Evolutionary conservation across 2,329 filamentous ascomycete species (phyloP), one percentile per base, ranked within the genome.

Genomic region (Cladophialophora carrionii): DNA sequence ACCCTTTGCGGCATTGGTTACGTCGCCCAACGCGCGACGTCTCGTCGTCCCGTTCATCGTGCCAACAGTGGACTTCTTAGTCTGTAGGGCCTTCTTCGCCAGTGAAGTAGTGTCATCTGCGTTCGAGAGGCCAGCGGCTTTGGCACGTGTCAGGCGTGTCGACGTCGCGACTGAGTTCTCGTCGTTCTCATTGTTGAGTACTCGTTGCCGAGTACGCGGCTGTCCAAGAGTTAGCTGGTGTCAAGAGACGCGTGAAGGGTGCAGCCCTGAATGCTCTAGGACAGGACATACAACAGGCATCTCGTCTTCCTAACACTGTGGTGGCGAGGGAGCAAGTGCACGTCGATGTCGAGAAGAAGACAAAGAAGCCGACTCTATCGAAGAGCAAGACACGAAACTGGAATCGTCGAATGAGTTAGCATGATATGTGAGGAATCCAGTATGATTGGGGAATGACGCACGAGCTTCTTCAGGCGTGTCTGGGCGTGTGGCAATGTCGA

Each of bases 161-260:
- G 90, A 88, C 65, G 83, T 79, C 65, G 78, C 79, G 24, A 72
- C 81, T 70, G 80, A 85, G 78, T 96, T 96, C 83, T 97, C 95
- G 78, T 97, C 94, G 77, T 97, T 97, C 83, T 97, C 93, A 79
- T 96, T 95, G 71, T 89, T 90, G 74, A 89, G 85, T 77, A 88
- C 85, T 80, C 92, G 89, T 77, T 88, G 85, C 79, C 90, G 87
- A 74, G 87, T 83, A 79, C 90, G 89, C 82, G 84, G 85, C 89
- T 89, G 74, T 71, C 67, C 59, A 24, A 68, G 68, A 72, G 78
- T 84, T 82, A 82, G 78, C 74, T 68, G 57, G 72, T 76, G 61
- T 73, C 56, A 22, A 46, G 52, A 53, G 26, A 67, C 64, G 64
- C 63, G 62, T 68, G 20, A 46, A 49, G 31, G 6, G 29, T 26